Evolutionary conservation across 129 eudicot genomes (phyloP).

Genomic region (Rutidosis leptorrhynchoides): DNA sequence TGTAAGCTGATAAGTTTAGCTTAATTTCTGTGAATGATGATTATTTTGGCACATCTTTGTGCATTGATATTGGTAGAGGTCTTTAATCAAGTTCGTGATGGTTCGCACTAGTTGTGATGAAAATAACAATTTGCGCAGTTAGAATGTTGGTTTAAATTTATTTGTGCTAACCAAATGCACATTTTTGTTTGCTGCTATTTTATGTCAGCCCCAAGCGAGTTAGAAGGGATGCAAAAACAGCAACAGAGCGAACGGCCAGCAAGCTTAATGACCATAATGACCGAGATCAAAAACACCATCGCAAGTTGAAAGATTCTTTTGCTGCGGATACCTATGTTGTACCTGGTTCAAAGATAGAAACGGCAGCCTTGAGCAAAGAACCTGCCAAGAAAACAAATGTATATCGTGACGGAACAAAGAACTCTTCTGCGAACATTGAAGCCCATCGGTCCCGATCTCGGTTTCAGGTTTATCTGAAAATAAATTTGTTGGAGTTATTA

Average conservation of each 20-base stretch:
- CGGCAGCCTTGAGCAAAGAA: slow-evolving; percentile 30
- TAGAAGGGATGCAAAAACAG: slow-evolving; percentile 58
- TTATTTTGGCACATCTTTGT: background rate
- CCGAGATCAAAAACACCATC: slow-evolving; percentile 47
- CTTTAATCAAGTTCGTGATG: background rate
- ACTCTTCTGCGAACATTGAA: slow-evolving; percentile 38
- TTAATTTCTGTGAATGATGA: background rate
- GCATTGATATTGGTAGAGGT: slow-evolving; percentile 1
- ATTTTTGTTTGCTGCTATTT: slow-evolving; percentile 1
- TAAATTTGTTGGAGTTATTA: background rate
- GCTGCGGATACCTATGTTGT: slow-evolving; percentile 43
- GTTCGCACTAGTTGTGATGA: slow-evolving; percentile 2
- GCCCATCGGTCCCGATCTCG: slow-evolving; percentile 49
- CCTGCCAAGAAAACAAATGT: slow-evolving; percentile 41
- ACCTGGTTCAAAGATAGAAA: slow-evolving; percentile 41
- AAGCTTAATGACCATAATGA: slow-evolving; percentile 36
- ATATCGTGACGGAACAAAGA: slow-evolving; percentile 43
- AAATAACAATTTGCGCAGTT: background rate
- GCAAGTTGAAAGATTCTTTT: slow-evolving; percentile 44
- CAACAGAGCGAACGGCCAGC: slow-evolving; percentile 43
- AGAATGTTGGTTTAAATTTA: background rate
- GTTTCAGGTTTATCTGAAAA: slow-evolving; percentile 52
- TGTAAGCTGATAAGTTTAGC: background rate
- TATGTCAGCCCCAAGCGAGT: slow-evolving; percentile 67
- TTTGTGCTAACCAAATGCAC: slow-evolving; percentile 7